phyloP scores from a whole-genome alignment of 1,284 basidiomycete species.

The Cutaneotrichosporon dermatis region DNA sequence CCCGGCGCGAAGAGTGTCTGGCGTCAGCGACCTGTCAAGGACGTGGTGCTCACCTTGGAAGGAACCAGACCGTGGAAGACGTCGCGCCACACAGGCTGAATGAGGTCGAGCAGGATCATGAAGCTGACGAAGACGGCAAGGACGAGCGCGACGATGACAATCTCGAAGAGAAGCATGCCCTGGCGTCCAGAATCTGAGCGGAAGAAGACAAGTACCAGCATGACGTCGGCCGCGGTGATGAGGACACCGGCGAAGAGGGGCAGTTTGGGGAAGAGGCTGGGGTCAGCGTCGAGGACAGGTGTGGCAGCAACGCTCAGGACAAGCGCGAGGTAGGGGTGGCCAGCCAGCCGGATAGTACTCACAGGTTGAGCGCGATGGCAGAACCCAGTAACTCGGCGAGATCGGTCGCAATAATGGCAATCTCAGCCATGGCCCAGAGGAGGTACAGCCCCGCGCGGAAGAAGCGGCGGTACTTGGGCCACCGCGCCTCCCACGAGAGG shows the following conservation, averaged over 20 bases:
- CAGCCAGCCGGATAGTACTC: conserved; percentile 15
- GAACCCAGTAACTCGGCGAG: conserved; percentile 66
- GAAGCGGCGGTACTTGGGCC: conserved; percentile 58
- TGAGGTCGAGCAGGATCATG: conserved; percentile 68
- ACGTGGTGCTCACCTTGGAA: conserved; percentile 46
- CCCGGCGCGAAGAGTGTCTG: conserved; percentile 45
- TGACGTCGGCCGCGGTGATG: conserved; percentile 76
- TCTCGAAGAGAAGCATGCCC: conserved; percentile 63
- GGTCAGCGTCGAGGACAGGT: background rate
- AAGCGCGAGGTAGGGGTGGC: no score
- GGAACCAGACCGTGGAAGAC: conserved; percentile 86
- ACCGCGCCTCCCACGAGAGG: conserved; percentile 62
- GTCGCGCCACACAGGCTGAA: conserved; percentile 68
- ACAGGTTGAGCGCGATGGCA: conserved; percentile 71
- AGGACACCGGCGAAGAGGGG: conserved; percentile 77
- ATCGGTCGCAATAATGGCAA: conserved; percentile 71
- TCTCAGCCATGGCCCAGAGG: conserved; percentile 59
- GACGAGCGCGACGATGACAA: conserved; percentile 63
- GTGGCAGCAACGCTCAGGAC: no score
- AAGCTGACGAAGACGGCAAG: conserved; percentile 77
- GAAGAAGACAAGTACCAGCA: conserved; percentile 55
- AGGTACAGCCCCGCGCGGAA: conserved; percentile 48
- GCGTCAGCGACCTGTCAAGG: background rate
- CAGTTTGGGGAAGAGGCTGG: conserved; percentile 66
- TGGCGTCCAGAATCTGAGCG: conserved; percentile 38